These are phyloP conservation scores for Ganoderma sinense DNA, from an alignment of 1,284 basidiomycete species.

Conservation along the genomic window DNA sequence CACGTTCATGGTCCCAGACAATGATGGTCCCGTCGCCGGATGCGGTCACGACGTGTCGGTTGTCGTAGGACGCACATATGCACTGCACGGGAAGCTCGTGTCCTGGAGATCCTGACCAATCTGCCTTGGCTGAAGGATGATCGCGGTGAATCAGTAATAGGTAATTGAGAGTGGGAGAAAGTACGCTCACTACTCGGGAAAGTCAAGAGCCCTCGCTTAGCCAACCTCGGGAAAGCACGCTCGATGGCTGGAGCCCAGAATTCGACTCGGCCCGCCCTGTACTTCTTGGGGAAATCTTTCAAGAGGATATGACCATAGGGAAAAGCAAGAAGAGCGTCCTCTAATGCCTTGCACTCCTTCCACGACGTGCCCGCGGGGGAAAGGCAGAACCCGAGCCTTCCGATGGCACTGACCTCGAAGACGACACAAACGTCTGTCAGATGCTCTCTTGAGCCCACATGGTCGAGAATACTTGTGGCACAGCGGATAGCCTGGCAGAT, in stretches of 20 bases:
- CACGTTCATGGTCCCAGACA: not conserved
- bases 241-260: not conserved
- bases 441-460: too few species aligned
- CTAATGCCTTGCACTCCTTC: not conserved
- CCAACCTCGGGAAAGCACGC: not conserved
- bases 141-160: not conserved
- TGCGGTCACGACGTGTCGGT: too few species aligned
- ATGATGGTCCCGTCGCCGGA: not conserved
- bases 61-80: not conserved
- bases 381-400: too few species aligned
- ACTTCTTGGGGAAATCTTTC: not conserved
- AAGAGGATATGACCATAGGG: too few species aligned
- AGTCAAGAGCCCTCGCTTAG: not conserved
- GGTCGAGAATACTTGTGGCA: too few species aligned
- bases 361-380: not conserved
- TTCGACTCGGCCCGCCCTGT: not conserved
- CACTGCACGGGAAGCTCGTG: not conserved
- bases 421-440: too few species aligned
- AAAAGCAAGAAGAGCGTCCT: not conserved
- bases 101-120: not conserved
- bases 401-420: too few species aligned
- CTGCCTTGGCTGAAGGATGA: not conserved
- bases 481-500: too few species aligned
- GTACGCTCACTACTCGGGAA: not conserved
- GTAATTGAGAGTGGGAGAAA: not conserved